Base-by-base conservation (phyloP, 345 rosid genomes). In the Citrus sp. region DNA sequence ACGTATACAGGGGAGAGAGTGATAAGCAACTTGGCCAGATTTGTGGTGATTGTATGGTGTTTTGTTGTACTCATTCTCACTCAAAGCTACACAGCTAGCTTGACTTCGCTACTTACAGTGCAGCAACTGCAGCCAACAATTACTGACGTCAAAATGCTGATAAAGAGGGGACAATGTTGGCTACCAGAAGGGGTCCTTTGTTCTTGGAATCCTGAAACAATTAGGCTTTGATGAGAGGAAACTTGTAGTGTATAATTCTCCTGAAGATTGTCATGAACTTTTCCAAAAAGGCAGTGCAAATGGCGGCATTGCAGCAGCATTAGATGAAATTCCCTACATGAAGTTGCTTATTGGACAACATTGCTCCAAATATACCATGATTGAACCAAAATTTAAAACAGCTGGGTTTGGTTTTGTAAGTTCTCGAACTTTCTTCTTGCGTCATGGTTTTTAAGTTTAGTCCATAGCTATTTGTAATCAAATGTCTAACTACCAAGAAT, bases 81-180 rank as follows among this genome's bases (percentile, higher is more conserved):
- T 1, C 93, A 91, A 63, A 90, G 94, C n/a, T 94, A 94, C 80
- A 87, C 98, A 0, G 97, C 96, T 18, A 91, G 87, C 71, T 88
- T 94, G 18, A 79, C 94, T 0, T 89, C 97, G 2, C 84, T 87
- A 14, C 72, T 93, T 6, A 90, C 94, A 0, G 86, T 91, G 3
- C 87, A 91, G 4, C 83, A 86, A 24, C 80, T 91, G 2, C 9
- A 81, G 49, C 98, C 98, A 1, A 80, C 88, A 2, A 79, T 81
- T 7, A 86, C 85, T 0, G 87, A 86, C 40, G 80, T 89, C 25
- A 34, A 73, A 0, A 80, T 79, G 58, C 89, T 93, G 60, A 67
- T 87, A 2, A 83, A 84, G 25, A 51, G 84, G 84, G 59, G 87
- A 84, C 1, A 46, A 0, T 5, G 88, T 93, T 0, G 98, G 92